phyloP scores from a whole-genome alignment of 2,329 filamentous ascomycete genomes.

The Hymenoscyphus infarciens region DNA sequence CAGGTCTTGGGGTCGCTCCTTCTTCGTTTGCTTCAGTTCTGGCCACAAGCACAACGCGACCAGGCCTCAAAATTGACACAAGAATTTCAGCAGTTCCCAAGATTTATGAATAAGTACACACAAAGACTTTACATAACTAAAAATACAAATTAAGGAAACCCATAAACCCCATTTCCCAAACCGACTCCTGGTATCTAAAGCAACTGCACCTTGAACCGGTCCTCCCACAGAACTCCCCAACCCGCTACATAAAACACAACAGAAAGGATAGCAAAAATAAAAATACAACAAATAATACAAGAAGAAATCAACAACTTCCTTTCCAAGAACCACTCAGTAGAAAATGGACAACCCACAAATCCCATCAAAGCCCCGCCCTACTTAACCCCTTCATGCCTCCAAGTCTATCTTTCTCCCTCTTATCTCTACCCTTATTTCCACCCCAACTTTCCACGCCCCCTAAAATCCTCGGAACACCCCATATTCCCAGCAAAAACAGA shows the following conservation, averaged over 20 bases:
- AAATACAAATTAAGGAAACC: neutral
- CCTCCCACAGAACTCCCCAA: neutral
- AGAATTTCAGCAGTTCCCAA: too few relatives aligned
- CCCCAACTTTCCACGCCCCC: neutral
- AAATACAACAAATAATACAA: neutral
- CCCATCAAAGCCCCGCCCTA: neutral
- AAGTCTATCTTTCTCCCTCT: neutral
- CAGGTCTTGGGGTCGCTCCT: too few relatives aligned
- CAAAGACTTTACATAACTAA: too few relatives aligned
- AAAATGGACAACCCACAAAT: neutral
- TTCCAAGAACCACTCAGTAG: neutral
- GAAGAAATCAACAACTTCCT: neutral
- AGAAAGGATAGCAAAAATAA: neutral
- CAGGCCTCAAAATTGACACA: too few relatives aligned
- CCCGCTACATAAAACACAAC: neutral
- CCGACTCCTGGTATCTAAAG: neutral
- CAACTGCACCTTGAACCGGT: neutral
- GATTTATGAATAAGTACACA: too few relatives aligned
- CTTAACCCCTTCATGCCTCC: neutral
- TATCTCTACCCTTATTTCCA: neutral
- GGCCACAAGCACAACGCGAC: too few relatives aligned
- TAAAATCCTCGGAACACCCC: constrained; percentile 4
- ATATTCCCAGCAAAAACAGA: constrained; percentile 6
- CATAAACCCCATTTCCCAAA: neutral
- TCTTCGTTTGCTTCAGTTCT: too few relatives aligned